Evolutionary conservation across 345 rosid species (phyloP), one percentile per base, ranked within the genome.

Genomic region (Camelina sativa): DNA sequence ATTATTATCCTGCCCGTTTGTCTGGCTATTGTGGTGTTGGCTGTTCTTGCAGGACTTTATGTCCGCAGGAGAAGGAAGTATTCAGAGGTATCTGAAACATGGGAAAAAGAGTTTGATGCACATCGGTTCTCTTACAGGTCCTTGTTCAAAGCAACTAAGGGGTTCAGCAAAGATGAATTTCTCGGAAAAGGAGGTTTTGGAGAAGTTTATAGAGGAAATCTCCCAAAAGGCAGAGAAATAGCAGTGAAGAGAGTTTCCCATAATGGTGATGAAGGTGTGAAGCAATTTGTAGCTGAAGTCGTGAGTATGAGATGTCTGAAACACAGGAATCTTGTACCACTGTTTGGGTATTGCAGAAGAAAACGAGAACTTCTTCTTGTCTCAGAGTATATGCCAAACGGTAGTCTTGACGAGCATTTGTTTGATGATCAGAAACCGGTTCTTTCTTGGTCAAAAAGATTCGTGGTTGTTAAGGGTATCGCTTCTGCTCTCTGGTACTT

Each of bases 111-210:
- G 46, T 87, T 69, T 52, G 82, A 84, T 6, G 84, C 88, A 7
- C 92, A 86, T 8, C 74, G 95, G 25, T 86, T 86, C 68, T 74
- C 85, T 30, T 88, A 79, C 68, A 86, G 82, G 69, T 80, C 86
- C 28, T 79, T 91, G 57, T 84, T 76, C 55, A 70, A 38, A 37
- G 90, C 93, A 56, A 85, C 95, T 3, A 83, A 83, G 30, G 96
- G 96, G 28, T 89, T 91, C 62, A 80, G 65, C 28, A 84, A 83
- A 38, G 69, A 63, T 32, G 89, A 81, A 20, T 46, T 89, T 25
- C 61, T 88, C 1, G 98, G 95, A 30, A 35, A 30, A 12, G 90
- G 98, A 5, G 93, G 96, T 11, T 88, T 78, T 37, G 93, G 97
- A 2, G 75, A 70, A 76, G 91, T 91, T 5, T 89, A 85, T 32